Evolutionary conservation across 106 monocot species (phyloP), one percentile per base, ranked within the genome.

Genomic region (Allium sativum): DNA sequence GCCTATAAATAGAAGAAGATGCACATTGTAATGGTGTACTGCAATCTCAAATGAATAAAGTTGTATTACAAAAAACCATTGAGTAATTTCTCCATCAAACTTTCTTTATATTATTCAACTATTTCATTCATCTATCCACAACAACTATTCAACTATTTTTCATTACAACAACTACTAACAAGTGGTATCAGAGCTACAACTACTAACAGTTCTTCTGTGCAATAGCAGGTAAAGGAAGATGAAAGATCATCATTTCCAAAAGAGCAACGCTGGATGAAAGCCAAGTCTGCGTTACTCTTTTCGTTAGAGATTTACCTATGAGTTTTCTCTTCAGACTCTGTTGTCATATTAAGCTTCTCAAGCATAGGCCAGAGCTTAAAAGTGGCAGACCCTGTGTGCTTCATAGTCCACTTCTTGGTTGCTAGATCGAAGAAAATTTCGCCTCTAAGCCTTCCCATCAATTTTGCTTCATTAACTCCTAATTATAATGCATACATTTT

Each of bases 381-480:
- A 14, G 65, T 65, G 17, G 65, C 40, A 51, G 72, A 72, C 10
- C 72, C 72, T 0, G 72, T 65, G 41, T 57, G 64, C 48, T 72
- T 72, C 19, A 1, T 58, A 0, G 72, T 72, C 72, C 72, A 72
- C 61, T 67, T 67, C 53, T 40, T 66, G 4, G 67, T 74, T 9
- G 67, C 53, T 5, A 65, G 72, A 19, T 72, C 72, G 17, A 72
- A 72, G 48, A 65, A 72, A 16, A 65, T 72, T 51, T 72, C 72
- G 42, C 72, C 72, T 65, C 72, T 65, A 7, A 72, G 72, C 13
- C 72, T 56, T 57, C 65, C 72, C 72, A 72, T 72, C 72, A 72
- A 65, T 55, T 72, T 72, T 9, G 41, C n/a, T 12, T 72, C 72
- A 51, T 72, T 57, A 0, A 72, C 72, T 43, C 72, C 72, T 58